These are phyloP conservation scores for Bacterosira constricta DNA, from an alignment of 108 stramenopile species.

Conservation along the genomic window DNA sequence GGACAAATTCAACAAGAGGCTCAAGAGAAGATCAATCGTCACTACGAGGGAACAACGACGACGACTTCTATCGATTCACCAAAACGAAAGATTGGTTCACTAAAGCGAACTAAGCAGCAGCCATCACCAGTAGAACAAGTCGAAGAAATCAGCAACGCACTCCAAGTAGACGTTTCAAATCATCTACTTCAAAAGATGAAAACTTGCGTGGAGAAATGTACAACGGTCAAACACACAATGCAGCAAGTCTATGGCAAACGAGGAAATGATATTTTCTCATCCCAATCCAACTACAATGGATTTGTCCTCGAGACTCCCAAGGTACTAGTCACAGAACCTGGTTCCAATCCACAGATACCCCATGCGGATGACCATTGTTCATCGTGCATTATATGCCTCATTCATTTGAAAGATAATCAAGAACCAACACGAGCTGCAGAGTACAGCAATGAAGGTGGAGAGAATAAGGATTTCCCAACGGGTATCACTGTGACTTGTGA, in stretches of 20 bases:
- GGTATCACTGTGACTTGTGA: conserved; percentile 17
- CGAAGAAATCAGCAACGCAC: conserved; percentile 19
- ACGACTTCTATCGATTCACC: neutral
- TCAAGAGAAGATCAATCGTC: neutral
- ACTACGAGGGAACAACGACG: neutral
- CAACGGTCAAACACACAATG: neutral
- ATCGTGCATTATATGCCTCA: conserved; percentile 2
- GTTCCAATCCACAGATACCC: conserved; percentile 15
- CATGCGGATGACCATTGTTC: conserved; percentile 32
- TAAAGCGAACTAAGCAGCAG: neutral
- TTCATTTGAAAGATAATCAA: conserved; percentile 17
- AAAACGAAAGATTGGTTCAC: too few species aligned
- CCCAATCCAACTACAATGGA: conserved; percentile 13
- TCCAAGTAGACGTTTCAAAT: conserved; percentile 10
- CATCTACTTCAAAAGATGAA: neutral
- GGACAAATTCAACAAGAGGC: conserved; percentile 1
- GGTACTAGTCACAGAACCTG: conserved; percentile 8
- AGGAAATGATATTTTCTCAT: neutral
- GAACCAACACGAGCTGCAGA: conserved; percentile 6
- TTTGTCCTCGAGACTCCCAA: conserved; percentile 25
- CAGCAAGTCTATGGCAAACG: conserved; percentile 5
- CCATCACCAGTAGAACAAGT: neutral
- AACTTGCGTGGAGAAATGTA: neutral
- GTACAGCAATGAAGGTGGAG: conserved; percentile 1
- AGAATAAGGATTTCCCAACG: conserved; percentile 13